Evolutionary conservation across 1,139 yeast genomes (phyloP), one percentile per base, ranked within the genome.

Genomic region (Hemisphaericaspora lyxosophila): DNA sequence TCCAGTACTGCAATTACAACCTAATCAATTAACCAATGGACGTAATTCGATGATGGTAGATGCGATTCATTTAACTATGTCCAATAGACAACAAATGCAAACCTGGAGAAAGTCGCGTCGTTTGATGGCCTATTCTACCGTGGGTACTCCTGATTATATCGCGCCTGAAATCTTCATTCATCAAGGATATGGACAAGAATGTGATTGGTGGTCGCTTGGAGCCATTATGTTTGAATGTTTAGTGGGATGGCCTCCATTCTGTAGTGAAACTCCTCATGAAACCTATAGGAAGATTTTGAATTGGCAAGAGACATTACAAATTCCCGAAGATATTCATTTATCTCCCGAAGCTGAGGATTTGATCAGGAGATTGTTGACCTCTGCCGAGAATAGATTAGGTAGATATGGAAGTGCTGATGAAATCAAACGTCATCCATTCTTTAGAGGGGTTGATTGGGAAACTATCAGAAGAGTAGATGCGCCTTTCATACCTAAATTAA

Each of bases 171-270:
- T 94, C 47, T 94, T 92, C 54, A 73, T 90, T 37, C 95, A 92
- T 55, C 96, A 92, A 67, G 99, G 99, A 3, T 94, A 92, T 62
- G 97, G 98, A 13, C 97, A 90, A 65, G 97, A 92, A 60, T 94
- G 99, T 67, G 99, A 92, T 62, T 92, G 99, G 99, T 92, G 98
- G 98, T 88, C 97, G 4, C 69, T 92, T 29, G 99, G 99, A 19
- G 96, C 97, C 1, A 92, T 92, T 59, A 92, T 92, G 99, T 92
- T 87, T 66, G 99, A 92, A 70, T 92, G 98, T 70, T 71, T 92
- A 47, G 88, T 92, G 47, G 99, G 99, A 14, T 92, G 98, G 97
- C 98, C 99, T 16, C 99, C 99, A 40, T 92, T 92, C 65, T 94
- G 98, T 65, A 85, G 96, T 1, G 98, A 92, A 59, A 88, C 97